Conservation (phyloP, 1,139 yeast species). For the Suhomyces atakaporum region DNA sequence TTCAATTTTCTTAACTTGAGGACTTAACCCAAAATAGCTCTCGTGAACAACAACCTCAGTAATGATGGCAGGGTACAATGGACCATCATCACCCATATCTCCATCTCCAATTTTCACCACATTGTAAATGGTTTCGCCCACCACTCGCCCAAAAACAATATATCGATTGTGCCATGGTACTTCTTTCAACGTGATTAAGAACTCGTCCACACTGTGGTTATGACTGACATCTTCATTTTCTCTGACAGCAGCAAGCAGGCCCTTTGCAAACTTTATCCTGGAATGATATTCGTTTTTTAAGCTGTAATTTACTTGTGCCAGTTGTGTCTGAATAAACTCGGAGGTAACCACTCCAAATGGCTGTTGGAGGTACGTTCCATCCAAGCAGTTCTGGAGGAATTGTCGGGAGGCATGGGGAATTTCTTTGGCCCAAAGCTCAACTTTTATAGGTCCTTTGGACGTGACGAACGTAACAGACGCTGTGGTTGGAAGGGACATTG, state of each 20-base stretch:
- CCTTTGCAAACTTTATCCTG: conserved; percentile 58
- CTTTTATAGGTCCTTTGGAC: conserved; percentile 58
- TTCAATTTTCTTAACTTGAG: conserved; percentile 7
- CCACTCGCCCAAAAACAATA: conserved; percentile 64
- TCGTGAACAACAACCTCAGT: conserved; percentile 35
- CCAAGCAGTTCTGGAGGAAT: conserved; percentile 53
- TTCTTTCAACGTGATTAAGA: conserved; percentile 56
- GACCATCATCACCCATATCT: conserved; percentile 48
- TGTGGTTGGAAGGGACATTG: conserved; percentile 50
- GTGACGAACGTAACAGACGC: conserved; percentile 61
- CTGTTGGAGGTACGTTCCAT: conserved; percentile 43
- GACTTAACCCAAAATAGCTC: conserved; percentile 46
- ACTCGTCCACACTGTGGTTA: conserved; percentile 44
- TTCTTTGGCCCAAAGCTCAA: conserved; percentile 76
- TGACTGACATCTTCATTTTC: conserved; percentile 22
- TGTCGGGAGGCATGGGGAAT: conserved; percentile 51
- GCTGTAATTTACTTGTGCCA: conserved; percentile 12
- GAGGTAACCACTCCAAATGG: conserved; percentile 43
- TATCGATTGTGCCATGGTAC: conserved; percentile 47
- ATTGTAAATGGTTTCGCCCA: conserved; percentile 59
- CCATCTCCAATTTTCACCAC: conserved; percentile 54
- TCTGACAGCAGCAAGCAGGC: conserved; percentile 56
- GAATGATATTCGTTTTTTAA: conserved; percentile 54
- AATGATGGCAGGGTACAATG: conserved; percentile 55
- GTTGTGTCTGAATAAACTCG: conserved; percentile 43